Percentiles rank a stretch among this genome's conserved stretches.
phyloP scores from a whole-genome alignment of 2,329 filamentous ascomycete species.

The Nemania diffusa region DNA sequence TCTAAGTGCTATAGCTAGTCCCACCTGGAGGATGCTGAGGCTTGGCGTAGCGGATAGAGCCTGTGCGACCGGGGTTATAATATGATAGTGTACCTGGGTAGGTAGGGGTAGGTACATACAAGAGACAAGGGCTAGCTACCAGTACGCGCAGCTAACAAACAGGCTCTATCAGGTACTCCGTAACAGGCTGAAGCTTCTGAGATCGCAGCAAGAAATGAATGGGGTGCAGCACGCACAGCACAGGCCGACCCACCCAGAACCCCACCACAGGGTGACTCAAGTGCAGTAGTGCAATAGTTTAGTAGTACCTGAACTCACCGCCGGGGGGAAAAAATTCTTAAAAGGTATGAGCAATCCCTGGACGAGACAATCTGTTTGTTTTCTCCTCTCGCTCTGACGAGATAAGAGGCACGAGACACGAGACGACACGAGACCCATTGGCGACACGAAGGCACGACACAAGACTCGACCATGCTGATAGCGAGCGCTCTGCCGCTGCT shows the following conservation, averaged over 20 bases:
- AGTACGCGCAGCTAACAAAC: neutral
- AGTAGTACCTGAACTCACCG: neutral
- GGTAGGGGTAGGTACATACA: neutral
- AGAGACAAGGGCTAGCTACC: neutral
- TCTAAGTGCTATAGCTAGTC: neutral
- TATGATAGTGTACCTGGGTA: neutral
- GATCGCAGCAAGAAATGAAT: neutral
- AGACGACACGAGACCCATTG: too few species aligned
- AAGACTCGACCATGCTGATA: conserved; percentile 1
- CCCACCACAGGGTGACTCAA: neutral
- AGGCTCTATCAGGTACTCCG: neutral
- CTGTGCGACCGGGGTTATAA: neutral
- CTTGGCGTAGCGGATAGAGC: neutral
- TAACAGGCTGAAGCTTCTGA: too few species aligned
- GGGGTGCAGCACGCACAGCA: neutral
- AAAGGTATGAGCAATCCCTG: neutral
- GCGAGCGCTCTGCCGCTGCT: conserved; percentile 1
- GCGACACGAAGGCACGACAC: neutral
- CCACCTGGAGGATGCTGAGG: neutral
- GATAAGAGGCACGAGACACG: too few species aligned
- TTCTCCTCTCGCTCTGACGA: neutral
- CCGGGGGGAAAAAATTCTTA: conserved; percentile 2
- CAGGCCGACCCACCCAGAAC: neutral
- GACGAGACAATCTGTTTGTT: neutral
- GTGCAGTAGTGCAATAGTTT: neutral